Conservation (phyloP, 129 eudicot genomes). For the Chrysanthemum lavandulifolium region DNA sequence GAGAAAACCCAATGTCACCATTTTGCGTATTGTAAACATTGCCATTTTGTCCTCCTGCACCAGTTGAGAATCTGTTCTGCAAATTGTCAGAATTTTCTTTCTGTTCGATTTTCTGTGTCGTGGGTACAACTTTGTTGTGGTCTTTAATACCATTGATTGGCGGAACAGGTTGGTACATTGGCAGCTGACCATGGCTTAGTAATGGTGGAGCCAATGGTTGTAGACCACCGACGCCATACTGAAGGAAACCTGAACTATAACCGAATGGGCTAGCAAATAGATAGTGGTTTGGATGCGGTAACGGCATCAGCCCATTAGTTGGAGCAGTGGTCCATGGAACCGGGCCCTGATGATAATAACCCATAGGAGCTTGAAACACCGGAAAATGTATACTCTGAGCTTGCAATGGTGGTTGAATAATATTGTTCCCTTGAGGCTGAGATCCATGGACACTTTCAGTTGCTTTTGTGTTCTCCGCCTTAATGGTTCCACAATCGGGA, state of each 20-base stretch:
- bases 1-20: constrained; percentile 66
- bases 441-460: constrained; percentile 28
- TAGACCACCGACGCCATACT: constrained; percentile 49
- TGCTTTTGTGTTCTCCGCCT: constrained; percentile 16
- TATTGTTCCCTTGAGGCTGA: constrained; percentile 40
- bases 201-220: constrained; percentile 56
- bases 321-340: constrained; percentile 65
- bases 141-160: constrained; percentile 43
- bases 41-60: background rate
- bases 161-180: constrained; percentile 56
- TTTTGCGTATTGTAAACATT: background rate
- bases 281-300: constrained; percentile 73
- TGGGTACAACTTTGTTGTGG: constrained; percentile 18
- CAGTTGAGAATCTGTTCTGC: constrained; percentile 18
- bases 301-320: constrained; percentile 53
- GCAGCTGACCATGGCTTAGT: constrained; percentile 49
- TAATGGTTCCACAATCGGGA: constrained; percentile 13
- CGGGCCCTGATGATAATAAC: constrained; percentile 57
- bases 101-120: background rate
- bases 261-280: constrained; percentile 60
- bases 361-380: constrained; percentile 58
- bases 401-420: constrained; percentile 49
- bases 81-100: constrained; percentile 24
- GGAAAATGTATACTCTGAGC: constrained; percentile 61
- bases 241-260: constrained; percentile 51